Base-by-base conservation (phyloP, 495 filamentous ascomycete species). In the Xylaria longipes region DNA sequence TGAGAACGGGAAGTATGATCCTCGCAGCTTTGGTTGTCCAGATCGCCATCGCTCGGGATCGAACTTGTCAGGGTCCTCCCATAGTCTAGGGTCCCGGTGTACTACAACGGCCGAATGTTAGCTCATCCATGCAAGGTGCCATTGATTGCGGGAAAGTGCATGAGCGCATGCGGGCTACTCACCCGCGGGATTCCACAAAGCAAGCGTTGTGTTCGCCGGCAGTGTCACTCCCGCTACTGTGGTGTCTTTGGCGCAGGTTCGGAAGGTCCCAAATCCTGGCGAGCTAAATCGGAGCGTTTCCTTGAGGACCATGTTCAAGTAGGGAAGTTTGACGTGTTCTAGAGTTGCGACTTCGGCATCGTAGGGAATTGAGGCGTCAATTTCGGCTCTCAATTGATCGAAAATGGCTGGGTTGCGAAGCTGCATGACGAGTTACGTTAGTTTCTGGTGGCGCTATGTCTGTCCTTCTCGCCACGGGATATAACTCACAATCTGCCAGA, bases 1-100 rank as follows among this genome's bases (percentile, higher is more conserved):
- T 3, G 67, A 69, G 67, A 69, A 69, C 25, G 67, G 67, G 67
- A 69, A 69, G 56, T 69, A 69, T 4, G 67, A 61, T 33, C 67
- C 67, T 43, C 67, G 67, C 39, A 61, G 31, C 56, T 69, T 69
- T 9, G 67, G 25, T 31, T 69, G 67, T 37, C 67, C 67, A 0
- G 67, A 69, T 27, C 67, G 54, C 67, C 67, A 69, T 43, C 67
- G 54, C 37, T 69, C 67, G 12, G 67, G 67, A 35, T 69, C 67
- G 56, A 69, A 69, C 43, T 69, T 69, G 67, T 69, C 67, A 7
- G 67, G 67, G 57, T 69, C 43, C 56, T 69, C 67, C 67, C 67
- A 69, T 61, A 69, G 29, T 39, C 67, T 61, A 27, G 67, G 67
- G 29, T 69, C 67, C 6, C 67, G 67, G 45, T 69, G 67, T 12